Evolutionary conservation across 306 rosid genomes (phyloP), one percentile per base, ranked within the genome.

Genomic region (Lagenaria siceraria): DNA sequence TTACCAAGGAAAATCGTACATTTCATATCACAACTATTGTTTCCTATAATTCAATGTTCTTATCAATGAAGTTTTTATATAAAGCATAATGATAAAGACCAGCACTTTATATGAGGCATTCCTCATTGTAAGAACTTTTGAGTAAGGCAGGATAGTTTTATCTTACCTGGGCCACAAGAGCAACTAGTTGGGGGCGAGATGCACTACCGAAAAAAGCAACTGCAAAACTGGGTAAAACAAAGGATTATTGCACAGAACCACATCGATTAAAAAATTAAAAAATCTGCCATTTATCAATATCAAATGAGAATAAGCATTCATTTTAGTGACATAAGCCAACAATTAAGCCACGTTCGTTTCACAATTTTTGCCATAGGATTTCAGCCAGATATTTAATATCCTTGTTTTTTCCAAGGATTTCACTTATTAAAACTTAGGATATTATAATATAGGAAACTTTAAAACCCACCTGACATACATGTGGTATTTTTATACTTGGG

Each of bases 131-230:
- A 25, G 24, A 14, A 11, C 21, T 66, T 69, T 5, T 22, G 52
- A 46, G 52, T 46, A 5, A 69, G 25, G 24, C 8, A 25, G 21
- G 51, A 82, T 10, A 80, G 63, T 40, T 80, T 78, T 64, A 77
- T 42, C 85, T 79, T 92, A 94, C 98, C 90, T 94, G 98, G 3
- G 98, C 97, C 81, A 90, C 81, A 76, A 94, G 97, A 73, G 97
- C 98, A 84, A 94, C 98, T 85, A 94, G 81, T 66, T 87, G 98
- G 75, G 98, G 92, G 74, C 81, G 87, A 86, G 97, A 83, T 59
- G 97, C 77, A 83, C 93, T 86, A 10, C 96, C 97, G 63, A 77
- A 72, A 82, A 94, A 94, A 81, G 97, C 97, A 81, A 94, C 88
- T 43, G 96, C 97, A 77, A 92, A 94, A 79, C 98, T 94, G 92